Conservation (phyloP, 805 yeast genomes). For the Suhomyces prunicola region DNA sequence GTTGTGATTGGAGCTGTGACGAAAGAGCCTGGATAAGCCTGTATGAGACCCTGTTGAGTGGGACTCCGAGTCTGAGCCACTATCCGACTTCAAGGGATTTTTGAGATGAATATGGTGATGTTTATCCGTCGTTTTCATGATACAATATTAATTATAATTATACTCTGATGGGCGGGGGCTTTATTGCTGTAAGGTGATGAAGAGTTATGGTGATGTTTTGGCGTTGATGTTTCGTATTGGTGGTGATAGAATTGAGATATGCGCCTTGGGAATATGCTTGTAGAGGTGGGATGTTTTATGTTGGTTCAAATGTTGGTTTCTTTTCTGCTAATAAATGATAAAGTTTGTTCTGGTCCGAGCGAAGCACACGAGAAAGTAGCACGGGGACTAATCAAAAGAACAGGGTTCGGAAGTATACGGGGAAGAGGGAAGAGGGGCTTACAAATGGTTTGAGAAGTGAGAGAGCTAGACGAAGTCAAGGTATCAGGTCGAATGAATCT, state of each 20-base stretch:
- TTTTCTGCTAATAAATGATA: background rate
- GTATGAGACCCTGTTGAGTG: conserved; percentile 10
- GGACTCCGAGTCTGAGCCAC: conserved; percentile 5
- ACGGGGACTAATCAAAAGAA: background rate
- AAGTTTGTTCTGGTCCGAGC: background rate
- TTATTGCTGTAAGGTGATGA: background rate
- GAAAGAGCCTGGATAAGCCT: conserved; percentile 20
- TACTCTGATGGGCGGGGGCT: background rate
- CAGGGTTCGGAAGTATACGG: background rate
- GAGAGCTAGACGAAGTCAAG: background rate
- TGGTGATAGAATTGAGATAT: background rate
- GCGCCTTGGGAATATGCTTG: background rate
- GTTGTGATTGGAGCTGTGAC: conserved; percentile 13
- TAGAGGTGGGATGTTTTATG: background rate
- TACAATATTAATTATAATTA: too few relatives aligned
- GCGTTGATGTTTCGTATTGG: background rate
- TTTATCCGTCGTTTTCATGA: conserved; percentile 10
- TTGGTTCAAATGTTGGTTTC: background rate
- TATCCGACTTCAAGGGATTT: conserved; percentile 20
- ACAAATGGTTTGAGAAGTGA: background rate
- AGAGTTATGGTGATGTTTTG: background rate
- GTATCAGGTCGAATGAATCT: background rate
- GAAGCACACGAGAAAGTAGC: background rate
- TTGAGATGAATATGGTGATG: conserved; percentile 19
- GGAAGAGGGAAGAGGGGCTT: background rate